phyloP scores from a whole-genome alignment of 208 protist genomes.

The Trichomonas tenax region DNA sequence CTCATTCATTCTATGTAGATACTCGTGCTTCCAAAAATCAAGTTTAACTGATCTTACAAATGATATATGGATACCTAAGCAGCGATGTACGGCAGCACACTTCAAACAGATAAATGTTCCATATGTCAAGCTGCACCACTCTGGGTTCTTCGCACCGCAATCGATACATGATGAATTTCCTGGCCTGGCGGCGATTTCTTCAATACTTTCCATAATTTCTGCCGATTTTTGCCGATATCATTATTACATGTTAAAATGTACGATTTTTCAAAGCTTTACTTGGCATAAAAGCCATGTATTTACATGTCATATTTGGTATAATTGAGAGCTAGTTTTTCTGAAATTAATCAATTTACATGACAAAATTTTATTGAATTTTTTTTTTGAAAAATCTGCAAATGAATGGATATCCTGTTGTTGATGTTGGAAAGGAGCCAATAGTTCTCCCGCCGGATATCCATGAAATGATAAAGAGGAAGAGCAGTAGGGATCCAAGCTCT shows the following conservation, averaged over 20 bases:
- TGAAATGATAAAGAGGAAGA: not conserved
- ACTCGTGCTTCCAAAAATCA: slow-evolving; percentile 31
- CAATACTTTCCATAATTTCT: not conserved
- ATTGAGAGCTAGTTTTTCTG: too few relatives aligned
- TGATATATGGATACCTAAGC: slow-evolving; percentile 30
- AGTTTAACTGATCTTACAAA: slow-evolving; percentile 38
- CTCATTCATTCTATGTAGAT: slow-evolving; percentile 18
- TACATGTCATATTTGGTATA: too few relatives aligned
- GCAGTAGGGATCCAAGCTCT: not conserved
- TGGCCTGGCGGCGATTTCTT: not conserved
- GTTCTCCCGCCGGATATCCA: not conserved
- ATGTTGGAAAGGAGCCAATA: not conserved
- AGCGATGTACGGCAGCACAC: slow-evolving; percentile 35
- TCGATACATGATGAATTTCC: slow-evolving; percentile 32
- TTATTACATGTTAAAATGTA: too few relatives aligned
- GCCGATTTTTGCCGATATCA: too few relatives aligned
- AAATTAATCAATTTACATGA: too few relatives aligned
- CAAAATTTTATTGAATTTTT: too few relatives aligned
- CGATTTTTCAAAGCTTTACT: too few relatives aligned
- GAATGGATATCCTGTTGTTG: not conserved
- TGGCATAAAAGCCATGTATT: too few relatives aligned
- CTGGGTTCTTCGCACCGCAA: slow-evolving; percentile 36
- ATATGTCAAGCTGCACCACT: slow-evolving; percentile 39
- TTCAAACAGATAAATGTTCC: slow-evolving; percentile 41
- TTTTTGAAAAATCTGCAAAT: not conserved